Percentiles rank a stretch among this genome's conserved stretches.
These are phyloP conservation scores for Solanum rostratum DNA, from an alignment of 257 asterid species.

Conservation along the genomic window DNA sequence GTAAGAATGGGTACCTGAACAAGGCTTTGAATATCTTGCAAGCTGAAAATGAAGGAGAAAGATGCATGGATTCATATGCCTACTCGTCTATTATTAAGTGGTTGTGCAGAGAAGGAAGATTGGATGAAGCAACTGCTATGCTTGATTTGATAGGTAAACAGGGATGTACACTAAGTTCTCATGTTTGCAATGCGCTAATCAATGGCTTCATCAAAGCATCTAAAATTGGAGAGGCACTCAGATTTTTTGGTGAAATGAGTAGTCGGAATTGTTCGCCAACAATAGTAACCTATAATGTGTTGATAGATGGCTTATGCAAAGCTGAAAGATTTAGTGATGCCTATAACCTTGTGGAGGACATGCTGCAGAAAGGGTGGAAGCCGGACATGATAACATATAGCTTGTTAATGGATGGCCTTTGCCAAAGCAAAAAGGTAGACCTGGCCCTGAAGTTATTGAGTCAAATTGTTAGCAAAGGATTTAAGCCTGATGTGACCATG, in stretches of 20 bases:
- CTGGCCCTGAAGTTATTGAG: slow-evolving; percentile 68
- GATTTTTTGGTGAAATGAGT: slow-evolving; percentile 42
- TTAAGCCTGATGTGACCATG: slow-evolving; percentile 79
- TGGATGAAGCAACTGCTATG: slow-evolving; percentile 56
- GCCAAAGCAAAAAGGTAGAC: slow-evolving; percentile 44
- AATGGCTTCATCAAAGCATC: slow-evolving; percentile 56
- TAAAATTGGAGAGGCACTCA: slow-evolving; percentile 50
- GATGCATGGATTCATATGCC: slow-evolving; percentile 39
- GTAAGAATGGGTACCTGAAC: slow-evolving; percentile 51
- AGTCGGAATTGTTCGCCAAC: slow-evolving; percentile 38
- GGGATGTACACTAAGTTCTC: slow-evolving; percentile 51
- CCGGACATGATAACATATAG: slow-evolving; percentile 69
- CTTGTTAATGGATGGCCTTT: slow-evolving; percentile 71
- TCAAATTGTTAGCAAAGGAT: slow-evolving; percentile 31
- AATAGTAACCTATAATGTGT: slow-evolving; percentile 60
- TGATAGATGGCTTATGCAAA: slow-evolving; percentile 72
- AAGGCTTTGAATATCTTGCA: slow-evolving; percentile 46
- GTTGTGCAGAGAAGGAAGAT: slow-evolving; percentile 51
- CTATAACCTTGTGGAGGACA: slow-evolving; percentile 57
- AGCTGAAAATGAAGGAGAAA: slow-evolving; percentile 40
- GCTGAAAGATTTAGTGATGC: slow-evolving; percentile 55
- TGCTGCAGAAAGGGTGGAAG: slow-evolving; percentile 58
- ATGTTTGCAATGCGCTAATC: slow-evolving; percentile 61
- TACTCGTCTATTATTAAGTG: slow-evolving; percentile 67
- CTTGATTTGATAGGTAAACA: slow-evolving; percentile 37